Evolutionary conservation across 1,284 basidiomycete species (phyloP).

Genomic region (Ceratobasidium sp.): DNA sequence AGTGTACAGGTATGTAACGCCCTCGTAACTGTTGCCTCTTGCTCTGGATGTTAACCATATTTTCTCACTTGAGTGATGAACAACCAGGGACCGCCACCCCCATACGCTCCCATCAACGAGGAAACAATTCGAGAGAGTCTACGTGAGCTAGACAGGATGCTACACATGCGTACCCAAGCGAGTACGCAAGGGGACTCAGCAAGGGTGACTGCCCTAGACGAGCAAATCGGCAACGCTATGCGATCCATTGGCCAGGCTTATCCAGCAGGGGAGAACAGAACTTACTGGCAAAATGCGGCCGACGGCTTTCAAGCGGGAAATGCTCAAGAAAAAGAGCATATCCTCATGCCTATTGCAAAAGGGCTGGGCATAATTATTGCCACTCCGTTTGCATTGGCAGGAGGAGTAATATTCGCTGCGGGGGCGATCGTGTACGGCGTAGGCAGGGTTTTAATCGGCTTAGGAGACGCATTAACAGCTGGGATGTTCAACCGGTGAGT

Average conservation of each 20-base stretch:
- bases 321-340: constrained; percentile 13
- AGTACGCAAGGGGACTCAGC: not conserved
- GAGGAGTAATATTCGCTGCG: constrained; percentile 22
- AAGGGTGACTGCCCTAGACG: not conserved
- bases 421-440: constrained; percentile 18
- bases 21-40: no score
- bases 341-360: constrained; percentile 19
- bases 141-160: not conserved
- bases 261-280: not conserved
- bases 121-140: not conserved
- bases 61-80: not conserved
- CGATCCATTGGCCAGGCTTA: not conserved
- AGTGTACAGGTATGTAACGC: no score
- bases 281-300: not conserved
- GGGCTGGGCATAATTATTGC: constrained; percentile 23
- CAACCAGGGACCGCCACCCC: not conserved
- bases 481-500: constrained; percentile 3
- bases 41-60: no score
- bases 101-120: not conserved
- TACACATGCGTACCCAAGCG: not conserved
- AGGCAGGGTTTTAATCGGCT: not conserved
- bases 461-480: not conserved
- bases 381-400: constrained; percentile 23
- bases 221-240: not conserved
- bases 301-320: not conserved